A percentile compares a stretch with the other conserved stretches of the same genome.
Conservation (phyloP, 164 flowering plant species). For the Tinospora cordifolia region DNA sequence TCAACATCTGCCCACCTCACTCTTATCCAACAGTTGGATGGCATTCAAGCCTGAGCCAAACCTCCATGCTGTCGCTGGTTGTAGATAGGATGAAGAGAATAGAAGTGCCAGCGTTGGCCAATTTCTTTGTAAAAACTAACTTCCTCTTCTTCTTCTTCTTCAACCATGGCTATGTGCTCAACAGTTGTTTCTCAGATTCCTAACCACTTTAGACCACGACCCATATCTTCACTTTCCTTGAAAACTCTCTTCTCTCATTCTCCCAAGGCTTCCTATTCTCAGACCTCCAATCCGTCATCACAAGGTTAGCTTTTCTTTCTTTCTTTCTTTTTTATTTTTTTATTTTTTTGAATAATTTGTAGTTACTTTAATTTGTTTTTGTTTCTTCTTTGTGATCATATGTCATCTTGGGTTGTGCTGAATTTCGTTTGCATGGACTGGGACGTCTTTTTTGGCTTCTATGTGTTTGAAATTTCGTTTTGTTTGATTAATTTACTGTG, state of each 20-base stretch:
- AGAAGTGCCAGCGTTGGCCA: background rate
- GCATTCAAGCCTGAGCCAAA: background rate
- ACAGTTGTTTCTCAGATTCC: conserved; percentile 34
- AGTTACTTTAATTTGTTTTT: background rate
- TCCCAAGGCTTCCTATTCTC: conserved; percentile 36
- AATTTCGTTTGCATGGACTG: background rate
- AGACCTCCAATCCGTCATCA: conserved; percentile 23
- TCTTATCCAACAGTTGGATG: background rate
- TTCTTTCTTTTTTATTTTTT: too few species aligned
- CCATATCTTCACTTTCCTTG: conserved; percentile 24
- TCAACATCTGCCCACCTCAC: too few species aligned
- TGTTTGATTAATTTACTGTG: background rate
- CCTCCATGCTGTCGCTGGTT: background rate
- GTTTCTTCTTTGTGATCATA: background rate
- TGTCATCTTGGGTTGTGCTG: background rate
- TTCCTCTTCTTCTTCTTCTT: background rate
- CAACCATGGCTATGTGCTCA: conserved; percentile 42
- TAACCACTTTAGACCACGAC: conserved; percentile 19
- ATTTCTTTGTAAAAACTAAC: conserved; percentile 5
- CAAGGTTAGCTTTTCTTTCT: conserved; percentile 26
- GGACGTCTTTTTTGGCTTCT: conserved; percentile 1
- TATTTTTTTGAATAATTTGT: background rate
- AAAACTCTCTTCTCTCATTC: conserved; percentile 23
- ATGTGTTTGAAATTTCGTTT: background rate
- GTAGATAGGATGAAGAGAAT: background rate